phyloP scores from a whole-genome alignment of 495 filamentous ascomycete genomes.

The Halenospora varia region DNA sequence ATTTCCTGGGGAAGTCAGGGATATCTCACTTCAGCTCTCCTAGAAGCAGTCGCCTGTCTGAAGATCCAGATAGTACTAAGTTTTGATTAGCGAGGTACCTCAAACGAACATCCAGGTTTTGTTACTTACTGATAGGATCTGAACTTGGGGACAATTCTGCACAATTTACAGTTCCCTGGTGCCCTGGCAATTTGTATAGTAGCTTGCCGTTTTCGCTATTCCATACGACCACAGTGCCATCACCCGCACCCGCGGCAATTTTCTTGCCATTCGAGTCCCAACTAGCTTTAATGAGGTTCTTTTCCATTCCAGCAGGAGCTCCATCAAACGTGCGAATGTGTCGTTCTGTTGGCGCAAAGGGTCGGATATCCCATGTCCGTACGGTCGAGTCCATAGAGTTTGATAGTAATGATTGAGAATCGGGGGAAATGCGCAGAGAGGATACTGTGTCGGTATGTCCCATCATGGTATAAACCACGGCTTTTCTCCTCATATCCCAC shows the following conservation, averaged over 20 bases:
- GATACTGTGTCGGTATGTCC: constrained; percentile 93
- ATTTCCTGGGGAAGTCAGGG: neutral
- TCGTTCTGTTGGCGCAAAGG: constrained; percentile 85
- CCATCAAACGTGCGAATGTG: constrained; percentile 85
- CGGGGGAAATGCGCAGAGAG: constrained; percentile 83
- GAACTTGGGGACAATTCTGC: constrained; percentile 79
- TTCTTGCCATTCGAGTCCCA: constrained; percentile 86
- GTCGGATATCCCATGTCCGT: constrained; percentile 92
- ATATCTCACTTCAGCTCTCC: constrained; percentile 63
- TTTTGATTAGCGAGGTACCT: constrained; percentile 24
- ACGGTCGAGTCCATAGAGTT: constrained; percentile 93
- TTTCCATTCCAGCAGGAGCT: constrained; percentile 80
- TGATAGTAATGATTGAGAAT: constrained; percentile 84
- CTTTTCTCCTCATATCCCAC: constrained; percentile 93
- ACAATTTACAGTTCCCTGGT: constrained; percentile 94
- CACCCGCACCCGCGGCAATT: constrained; percentile 85
- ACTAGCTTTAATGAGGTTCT: constrained; percentile 85
- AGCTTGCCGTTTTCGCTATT: constrained; percentile 77
- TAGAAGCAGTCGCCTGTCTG: constrained; percentile 73
- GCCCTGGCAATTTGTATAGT: constrained; percentile 89
- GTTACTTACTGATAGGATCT: constrained; percentile 82
- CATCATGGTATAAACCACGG: constrained; percentile 77
- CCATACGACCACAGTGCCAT: constrained; percentile 90
- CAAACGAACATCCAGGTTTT: constrained; percentile 10
- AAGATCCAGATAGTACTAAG: constrained; percentile 79